A percentile compares a stretch with the other conserved stretches of the same genome.
Conservation (phyloP, 176 grass and related monocot genomes). For the Pontederia crassipes region DNA sequence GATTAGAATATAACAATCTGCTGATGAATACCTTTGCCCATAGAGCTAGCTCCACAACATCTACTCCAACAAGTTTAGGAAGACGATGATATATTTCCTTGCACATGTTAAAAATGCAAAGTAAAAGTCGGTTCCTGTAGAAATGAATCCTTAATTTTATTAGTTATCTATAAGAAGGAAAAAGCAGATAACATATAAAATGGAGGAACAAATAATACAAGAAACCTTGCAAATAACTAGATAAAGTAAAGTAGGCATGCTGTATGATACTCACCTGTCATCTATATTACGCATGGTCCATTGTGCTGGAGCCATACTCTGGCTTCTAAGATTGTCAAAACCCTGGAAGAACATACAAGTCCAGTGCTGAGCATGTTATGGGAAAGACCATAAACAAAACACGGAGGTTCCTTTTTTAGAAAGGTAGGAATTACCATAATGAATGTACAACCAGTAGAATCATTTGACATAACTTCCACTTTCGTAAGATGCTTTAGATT, state of each 20-base stretch:
- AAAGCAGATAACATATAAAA: no score
- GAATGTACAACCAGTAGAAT: conserved; percentile 96
- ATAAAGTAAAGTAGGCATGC: background rate
- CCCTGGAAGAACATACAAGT: conserved; percentile 38
- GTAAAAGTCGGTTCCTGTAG: conserved; percentile 84
- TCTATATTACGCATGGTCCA: conserved; percentile 99
- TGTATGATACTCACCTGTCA: conserved; percentile 58
- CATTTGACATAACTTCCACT: conserved; percentile 92
- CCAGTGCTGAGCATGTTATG: conserved; percentile 14
- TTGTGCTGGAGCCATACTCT: conserved; percentile 93
- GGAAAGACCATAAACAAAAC: background rate
- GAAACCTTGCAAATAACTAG: background rate
- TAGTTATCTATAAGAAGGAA: conserved; percentile 2
- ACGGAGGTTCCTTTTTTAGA: background rate
- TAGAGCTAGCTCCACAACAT: conserved; percentile 94
- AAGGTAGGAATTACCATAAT: conserved; percentile 63
- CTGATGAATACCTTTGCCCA: conserved; percentile 64
- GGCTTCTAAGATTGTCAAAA: conserved; percentile 93
- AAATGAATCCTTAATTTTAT: conserved; percentile 20
- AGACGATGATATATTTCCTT: conserved; percentile 81
- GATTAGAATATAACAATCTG: no score
- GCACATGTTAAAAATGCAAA: conserved; percentile 92
- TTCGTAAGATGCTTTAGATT: conserved; percentile 98
- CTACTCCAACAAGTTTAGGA: conserved; percentile 88
- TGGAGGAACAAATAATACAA: background rate